A percentile compares a stretch with the other conserved stretches of the same genome.
These are phyloP conservation scores for Alternaria arbusti DNA, from an alignment of 2,329 filamentous ascomycete species.

Conservation along the genomic window DNA sequence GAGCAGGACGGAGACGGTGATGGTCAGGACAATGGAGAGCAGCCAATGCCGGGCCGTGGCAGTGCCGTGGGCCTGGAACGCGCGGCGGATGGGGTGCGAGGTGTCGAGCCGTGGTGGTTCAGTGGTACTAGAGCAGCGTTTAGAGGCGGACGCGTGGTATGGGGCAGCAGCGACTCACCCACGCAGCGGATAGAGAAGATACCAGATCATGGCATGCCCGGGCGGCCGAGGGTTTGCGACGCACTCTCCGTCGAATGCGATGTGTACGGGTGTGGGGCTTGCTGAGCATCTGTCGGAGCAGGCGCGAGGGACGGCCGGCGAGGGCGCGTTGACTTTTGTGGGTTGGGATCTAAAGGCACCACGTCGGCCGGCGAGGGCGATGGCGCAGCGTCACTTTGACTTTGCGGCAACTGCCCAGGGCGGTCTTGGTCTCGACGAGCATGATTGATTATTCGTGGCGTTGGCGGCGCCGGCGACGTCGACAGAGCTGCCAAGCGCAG, in stretches of 20 bases:
- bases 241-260: constrained; percentile 30
- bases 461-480: constrained; percentile 25
- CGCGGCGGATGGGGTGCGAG: constrained; percentile 68
- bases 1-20: constrained; percentile 71
- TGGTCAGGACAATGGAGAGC: constrained; percentile 75
- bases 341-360: not conserved
- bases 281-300: constrained; percentile 34
- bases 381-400: constrained; percentile 23
- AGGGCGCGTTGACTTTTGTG: not conserved
- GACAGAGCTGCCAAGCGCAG: constrained; percentile 18
- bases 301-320: constrained; percentile 1
- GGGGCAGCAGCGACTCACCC: constrained; percentile 60
- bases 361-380: constrained; percentile 12
- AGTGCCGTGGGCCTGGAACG: constrained; percentile 73
- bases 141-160: constrained; percentile 12
- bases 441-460: constrained; percentile 36
- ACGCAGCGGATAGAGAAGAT: constrained; percentile 76
- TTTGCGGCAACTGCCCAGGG: constrained; percentile 19
- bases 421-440: constrained; percentile 25
- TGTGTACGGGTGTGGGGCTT: constrained; percentile 27
- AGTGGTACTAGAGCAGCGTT: constrained; percentile 65
- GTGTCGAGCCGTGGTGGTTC: constrained; percentile 71
- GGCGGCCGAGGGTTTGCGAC: constrained; percentile 34
- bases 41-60: constrained; percentile 76
- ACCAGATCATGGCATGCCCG: constrained; percentile 70